Percentiles rank a stretch among this genome's conserved stretches.
These are phyloP conservation scores for Pythium scleroteichum DNA, from an alignment of 352 stramenopile genomes.

Conservation along the genomic window DNA sequence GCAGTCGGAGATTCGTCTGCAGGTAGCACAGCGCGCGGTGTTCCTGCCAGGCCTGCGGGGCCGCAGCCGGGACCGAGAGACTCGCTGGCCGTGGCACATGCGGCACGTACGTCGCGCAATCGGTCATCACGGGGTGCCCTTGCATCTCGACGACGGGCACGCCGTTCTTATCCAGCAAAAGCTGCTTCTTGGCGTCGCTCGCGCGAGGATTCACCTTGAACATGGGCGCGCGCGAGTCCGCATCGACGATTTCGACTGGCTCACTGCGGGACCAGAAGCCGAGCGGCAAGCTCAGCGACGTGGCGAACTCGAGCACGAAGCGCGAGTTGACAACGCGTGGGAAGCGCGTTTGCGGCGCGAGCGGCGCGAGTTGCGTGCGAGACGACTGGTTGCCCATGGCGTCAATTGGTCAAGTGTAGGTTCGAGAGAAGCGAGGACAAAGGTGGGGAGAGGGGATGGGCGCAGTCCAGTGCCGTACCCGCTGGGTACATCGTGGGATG, in stretches of 20 bases:
- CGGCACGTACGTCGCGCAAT: slow-evolving; percentile 19
- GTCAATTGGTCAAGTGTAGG: no score
- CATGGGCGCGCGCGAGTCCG: neutral
- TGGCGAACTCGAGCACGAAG: slow-evolving; percentile 8
- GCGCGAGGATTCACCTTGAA: slow-evolving; percentile 8
- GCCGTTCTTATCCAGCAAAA: slow-evolving; percentile 18
- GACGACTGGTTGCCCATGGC: slow-evolving; percentile 16
- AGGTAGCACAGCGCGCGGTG: slow-evolving; percentile 18
- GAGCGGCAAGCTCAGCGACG: slow-evolving; percentile 9
- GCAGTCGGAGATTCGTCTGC: slow-evolving; percentile 17
- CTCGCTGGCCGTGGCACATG: neutral
- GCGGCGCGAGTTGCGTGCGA: slow-evolving; percentile 1
- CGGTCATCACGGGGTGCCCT: neutral
- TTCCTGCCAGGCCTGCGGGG: neutral
- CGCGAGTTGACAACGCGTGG: slow-evolving; percentile 18
- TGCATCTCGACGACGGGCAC: slow-evolving; percentile 10
- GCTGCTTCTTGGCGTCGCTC: neutral
- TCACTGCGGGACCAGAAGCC: slow-evolving; percentile 12
- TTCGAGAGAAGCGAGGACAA: no score
- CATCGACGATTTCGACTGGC: slow-evolving; percentile 13
- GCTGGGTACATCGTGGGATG: no score
- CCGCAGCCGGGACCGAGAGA: neutral
- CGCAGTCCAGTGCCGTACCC: no score
- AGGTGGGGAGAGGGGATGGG: no score
- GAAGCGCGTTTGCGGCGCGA: slow-evolving; percentile 16